phyloP scores from a whole-genome alignment of 2,329 filamentous ascomycete genomes.

The Orbilia quercus region DNA sequence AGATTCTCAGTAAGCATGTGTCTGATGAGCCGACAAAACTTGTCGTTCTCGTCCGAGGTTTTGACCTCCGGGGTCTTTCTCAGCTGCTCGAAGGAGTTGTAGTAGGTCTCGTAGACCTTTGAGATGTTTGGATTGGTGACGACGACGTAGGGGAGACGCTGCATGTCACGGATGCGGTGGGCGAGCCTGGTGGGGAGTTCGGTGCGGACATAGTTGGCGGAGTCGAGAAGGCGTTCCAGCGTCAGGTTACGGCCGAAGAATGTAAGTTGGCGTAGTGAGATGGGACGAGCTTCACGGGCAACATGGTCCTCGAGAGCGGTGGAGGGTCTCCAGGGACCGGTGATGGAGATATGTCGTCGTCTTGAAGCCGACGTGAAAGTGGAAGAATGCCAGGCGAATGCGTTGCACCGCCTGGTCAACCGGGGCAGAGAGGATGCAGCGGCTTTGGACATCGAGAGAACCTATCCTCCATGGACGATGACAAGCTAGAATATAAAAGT shows the following conservation, averaged over 20 bases:
- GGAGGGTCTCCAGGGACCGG: constrained; percentile 59
- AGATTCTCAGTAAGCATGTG: constrained; percentile 86
- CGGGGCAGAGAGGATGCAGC: constrained; percentile 52
- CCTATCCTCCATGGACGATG: constrained; percentile 55
- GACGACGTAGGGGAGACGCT: constrained; percentile 93
- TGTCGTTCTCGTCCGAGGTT: constrained; percentile 88
- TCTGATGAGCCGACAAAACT: constrained; percentile 81
- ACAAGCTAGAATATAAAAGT: background rate
- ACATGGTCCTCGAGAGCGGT: constrained; percentile 66
- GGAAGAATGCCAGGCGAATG: constrained; percentile 7
- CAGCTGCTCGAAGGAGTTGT: constrained; percentile 92
- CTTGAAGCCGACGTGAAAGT: background rate
- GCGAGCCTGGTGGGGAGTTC: constrained; percentile 92
- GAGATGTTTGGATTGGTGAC: constrained; percentile 95
- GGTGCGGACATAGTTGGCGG: constrained; percentile 95
- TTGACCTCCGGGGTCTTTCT: constrained; percentile 85
- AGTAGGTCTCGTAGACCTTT: constrained; percentile 96
- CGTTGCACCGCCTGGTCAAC: constrained; percentile 50
- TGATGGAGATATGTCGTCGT: constrained; percentile 22
- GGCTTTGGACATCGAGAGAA: constrained; percentile 49
- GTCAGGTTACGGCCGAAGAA: constrained; percentile 90
- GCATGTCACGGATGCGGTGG: constrained; percentile 95
- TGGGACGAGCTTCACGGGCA: constrained; percentile 88
- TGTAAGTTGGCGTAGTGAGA: constrained; percentile 94
- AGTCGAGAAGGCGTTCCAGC: constrained; percentile 87